phyloP scores from a whole-genome alignment of 2,329 filamentous ascomycete genomes.

The Triangularia verruculosa region DNA sequence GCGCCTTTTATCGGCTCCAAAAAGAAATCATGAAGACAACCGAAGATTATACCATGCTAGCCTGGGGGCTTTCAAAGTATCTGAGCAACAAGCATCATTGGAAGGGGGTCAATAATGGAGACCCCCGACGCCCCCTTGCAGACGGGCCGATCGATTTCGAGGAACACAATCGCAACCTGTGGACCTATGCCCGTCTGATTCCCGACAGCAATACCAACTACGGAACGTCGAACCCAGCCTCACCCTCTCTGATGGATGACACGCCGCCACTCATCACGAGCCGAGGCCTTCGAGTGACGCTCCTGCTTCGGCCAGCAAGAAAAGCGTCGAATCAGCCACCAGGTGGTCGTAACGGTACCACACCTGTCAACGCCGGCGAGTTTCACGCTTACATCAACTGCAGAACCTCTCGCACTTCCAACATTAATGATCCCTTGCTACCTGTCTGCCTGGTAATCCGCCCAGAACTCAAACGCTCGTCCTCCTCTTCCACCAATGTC shows the following conservation, averaged over 20 bases:
- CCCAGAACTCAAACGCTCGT: not conserved
- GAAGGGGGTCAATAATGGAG: conserved; percentile 9
- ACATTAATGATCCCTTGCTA: not conserved
- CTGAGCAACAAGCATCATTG: conserved; percentile 24
- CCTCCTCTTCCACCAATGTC: conserved; percentile 12
- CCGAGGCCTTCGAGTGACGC: conserved; percentile 18
- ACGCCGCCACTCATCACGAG: conserved; percentile 23
- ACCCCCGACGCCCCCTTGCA: conserved; percentile 18
- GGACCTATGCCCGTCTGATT: conserved; percentile 20
- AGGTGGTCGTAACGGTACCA: not conserved
- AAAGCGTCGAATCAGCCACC: not conserved
- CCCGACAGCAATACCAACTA: not conserved
- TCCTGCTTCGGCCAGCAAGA: conserved; percentile 8
- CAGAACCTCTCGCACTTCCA: conserved; percentile 11
- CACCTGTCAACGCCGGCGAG: conserved; percentile 1
- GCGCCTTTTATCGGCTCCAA: conserved; percentile 16
- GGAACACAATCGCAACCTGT: conserved; percentile 17
- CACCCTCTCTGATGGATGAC: conserved; percentile 9
- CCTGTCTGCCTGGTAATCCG: conserved; percentile 22
- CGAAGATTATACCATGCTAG: conserved; percentile 17
- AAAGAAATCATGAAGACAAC: conserved; percentile 16
- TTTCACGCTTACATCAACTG: conserved; percentile 24
- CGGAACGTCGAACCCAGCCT: not conserved
- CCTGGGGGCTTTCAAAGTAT: conserved; percentile 19
- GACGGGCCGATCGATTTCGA: conserved; percentile 22